Evolutionary conservation across 2,329 filamentous ascomycete species (phyloP), one percentile per base, ranked within the genome.

Genomic region (Neopestalotiopsis sp.): DNA sequence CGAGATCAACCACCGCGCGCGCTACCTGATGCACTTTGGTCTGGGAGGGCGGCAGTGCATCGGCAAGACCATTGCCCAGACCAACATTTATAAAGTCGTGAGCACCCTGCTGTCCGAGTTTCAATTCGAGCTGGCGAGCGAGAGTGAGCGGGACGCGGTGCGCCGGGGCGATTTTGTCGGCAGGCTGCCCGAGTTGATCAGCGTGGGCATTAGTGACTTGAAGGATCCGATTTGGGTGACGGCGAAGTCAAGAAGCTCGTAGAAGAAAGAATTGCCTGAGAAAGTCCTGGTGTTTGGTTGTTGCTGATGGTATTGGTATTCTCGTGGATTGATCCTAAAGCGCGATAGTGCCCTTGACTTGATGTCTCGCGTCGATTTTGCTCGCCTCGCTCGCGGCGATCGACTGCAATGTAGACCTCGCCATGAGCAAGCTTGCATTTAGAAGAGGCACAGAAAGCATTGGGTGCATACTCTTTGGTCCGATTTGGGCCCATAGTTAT

Each of bases 21-120:
- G 62, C 12, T 65, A 65, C 42, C 42, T 65, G n/a, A 65, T 65
- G 62, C 38, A 65, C 62, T 49, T 65, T 32, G 62, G 62, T 0
- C 62, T 65, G 13, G 62, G 62, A 7, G 62, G 62, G 2, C 17
- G 62, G 1, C 62, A 65, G 10, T 65, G 62, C 42, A 45, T 65
- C n/a, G 62, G 62, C 38, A 65, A 65, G 42, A 65, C 62, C n/a
- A 65, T 65, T 17, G 62, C 62, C 6, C 62, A 28, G 3, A 65
- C 38, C 10, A 65, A 65, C 17, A 65, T 65, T 40, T 65, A 65
- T 20, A 65, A 65, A 2, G 42, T 65, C 38, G n/a, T 65, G 42
- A 65, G 62, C 42, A 65, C 62, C n/a, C 7, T 65, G 34, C 40
- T 65, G 5, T 30, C 28, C 40, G 40, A 65, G 13, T 65, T 65